Conservation (phyloP, 23 red algal species). For the Gracilaria domingensis region DNA sequence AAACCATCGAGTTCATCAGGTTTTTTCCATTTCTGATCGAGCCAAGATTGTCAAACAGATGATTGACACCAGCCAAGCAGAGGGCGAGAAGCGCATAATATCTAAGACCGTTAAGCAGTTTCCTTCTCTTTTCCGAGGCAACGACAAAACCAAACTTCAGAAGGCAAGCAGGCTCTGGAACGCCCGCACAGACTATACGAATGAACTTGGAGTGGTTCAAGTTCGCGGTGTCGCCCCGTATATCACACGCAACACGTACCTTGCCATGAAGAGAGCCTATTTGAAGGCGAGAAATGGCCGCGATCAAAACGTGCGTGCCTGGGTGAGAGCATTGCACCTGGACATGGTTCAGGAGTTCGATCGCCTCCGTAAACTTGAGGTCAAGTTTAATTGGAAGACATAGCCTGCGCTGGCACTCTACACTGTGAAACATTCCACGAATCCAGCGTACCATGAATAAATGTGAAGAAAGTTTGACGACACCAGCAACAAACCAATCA, state of each 20-base stretch:
- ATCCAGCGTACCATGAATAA: background rate
- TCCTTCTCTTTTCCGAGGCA: background rate
- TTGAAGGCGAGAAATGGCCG: slow-evolving; percentile 38
- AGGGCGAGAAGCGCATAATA: background rate
- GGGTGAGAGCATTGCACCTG: slow-evolving; percentile 22
- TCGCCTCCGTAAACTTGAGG: slow-evolving; percentile 17
- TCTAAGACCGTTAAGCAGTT: background rate
- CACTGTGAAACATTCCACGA: background rate
- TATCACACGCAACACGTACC: slow-evolving; percentile 10
- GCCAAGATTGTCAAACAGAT: too few relatives aligned
- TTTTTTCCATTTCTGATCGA: too few relatives aligned
- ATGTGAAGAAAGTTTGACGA: background rate
- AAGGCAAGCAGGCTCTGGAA: slow-evolving; percentile 18
- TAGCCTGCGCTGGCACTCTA: background rate
- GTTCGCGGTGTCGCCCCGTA: background rate
- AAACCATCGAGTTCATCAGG: too few relatives aligned
- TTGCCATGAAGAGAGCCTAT: background rate
- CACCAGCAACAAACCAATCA: background rate
- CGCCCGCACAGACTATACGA: background rate
- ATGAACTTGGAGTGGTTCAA: background rate
- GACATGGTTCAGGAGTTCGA: slow-evolving; percentile 35
- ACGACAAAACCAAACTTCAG: background rate
- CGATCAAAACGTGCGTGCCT: background rate
- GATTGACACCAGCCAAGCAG: too few relatives aligned
- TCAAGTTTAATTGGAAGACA: slow-evolving; percentile 35